phyloP scores from a whole-genome alignment of 805 yeast genomes.

The Vanderwaltozyma yarrowii region DNA sequence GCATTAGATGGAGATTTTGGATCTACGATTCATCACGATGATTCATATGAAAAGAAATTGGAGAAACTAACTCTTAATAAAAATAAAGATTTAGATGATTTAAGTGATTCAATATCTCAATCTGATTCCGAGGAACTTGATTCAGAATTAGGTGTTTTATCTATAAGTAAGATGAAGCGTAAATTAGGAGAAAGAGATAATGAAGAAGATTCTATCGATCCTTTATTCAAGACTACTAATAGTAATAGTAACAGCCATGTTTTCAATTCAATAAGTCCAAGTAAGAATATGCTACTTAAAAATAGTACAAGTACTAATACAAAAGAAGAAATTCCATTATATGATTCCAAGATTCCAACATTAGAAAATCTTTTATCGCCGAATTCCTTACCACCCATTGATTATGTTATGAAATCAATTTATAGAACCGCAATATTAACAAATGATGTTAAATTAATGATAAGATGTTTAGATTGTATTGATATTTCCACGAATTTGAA shows the following conservation, averaged over 20 bases:
- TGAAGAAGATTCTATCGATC: constrained; percentile 24
- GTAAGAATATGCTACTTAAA: background rate
- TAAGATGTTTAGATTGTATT: constrained; percentile 26
- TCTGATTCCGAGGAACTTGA: constrained; percentile 8
- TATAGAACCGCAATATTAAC: constrained; percentile 53
- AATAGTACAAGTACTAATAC: background rate
- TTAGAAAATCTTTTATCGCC: constrained; percentile 46
- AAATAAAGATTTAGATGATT: background rate
- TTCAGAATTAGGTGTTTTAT: constrained; percentile 2
- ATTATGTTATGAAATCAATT: constrained; percentile 45
- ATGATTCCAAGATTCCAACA: background rate
- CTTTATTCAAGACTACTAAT: constrained; percentile 7
- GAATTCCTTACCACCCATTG: constrained; percentile 45
- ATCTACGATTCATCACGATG: background rate
- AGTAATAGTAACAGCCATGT: too few relatives aligned
- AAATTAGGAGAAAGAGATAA: background rate
- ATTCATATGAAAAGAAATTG: background rate
- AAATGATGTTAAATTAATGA: constrained; percentile 53
- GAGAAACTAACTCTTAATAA: background rate
- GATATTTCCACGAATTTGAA: constrained; percentile 21
- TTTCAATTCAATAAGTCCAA: too few relatives aligned
- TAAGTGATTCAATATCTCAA: background rate
- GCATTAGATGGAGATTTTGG: background rate
- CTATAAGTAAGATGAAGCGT: background rate
- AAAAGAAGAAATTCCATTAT: background rate